These are phyloP conservation scores for Babesia ovata DNA, from an alignment of 169 alveolate species.

Conservation along the genomic window DNA sequence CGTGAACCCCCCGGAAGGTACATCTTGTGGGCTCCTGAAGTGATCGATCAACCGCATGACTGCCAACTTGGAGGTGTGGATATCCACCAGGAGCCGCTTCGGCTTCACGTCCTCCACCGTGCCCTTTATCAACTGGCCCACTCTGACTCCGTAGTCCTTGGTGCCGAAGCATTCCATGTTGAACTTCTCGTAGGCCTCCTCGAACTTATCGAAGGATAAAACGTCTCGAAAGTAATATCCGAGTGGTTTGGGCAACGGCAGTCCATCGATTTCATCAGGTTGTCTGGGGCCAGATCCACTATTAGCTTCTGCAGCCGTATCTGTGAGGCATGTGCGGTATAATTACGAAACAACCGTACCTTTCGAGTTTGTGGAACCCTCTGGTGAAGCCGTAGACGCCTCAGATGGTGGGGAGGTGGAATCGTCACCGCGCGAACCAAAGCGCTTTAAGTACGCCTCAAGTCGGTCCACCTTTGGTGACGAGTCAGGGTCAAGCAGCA, in stretches of 20 bases:
- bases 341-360: neutral
- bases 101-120: conserved; percentile 34
- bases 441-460: conserved; percentile 1
- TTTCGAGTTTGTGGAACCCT: no score
- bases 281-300: neutral
- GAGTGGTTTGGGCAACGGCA: conserved; percentile 30
- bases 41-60: conserved; percentile 15
- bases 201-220: conserved; percentile 52
- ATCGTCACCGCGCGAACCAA: neutral
- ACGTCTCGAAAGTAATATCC: conserved; percentile 58
- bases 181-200: conserved; percentile 47
- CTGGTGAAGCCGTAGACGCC: neutral
- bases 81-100: conserved; percentile 39
- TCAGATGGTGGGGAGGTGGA: no score
- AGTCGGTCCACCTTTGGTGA: neutral
- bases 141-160: conserved; percentile 39
- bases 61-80: conserved; percentile 47
- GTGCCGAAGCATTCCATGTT: conserved; percentile 63
- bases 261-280: neutral
- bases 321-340: neutral
- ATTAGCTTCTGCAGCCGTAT: no score
- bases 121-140: conserved; percentile 65
- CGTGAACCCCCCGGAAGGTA: conserved; percentile 64
- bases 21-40: conserved; percentile 42
- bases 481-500: neutral